Evolutionary conservation across 2,329 filamentous ascomycete genomes (phyloP), one percentile per base, ranked within the genome.

Genomic region (Colletotrichum cuscutae): DNA sequence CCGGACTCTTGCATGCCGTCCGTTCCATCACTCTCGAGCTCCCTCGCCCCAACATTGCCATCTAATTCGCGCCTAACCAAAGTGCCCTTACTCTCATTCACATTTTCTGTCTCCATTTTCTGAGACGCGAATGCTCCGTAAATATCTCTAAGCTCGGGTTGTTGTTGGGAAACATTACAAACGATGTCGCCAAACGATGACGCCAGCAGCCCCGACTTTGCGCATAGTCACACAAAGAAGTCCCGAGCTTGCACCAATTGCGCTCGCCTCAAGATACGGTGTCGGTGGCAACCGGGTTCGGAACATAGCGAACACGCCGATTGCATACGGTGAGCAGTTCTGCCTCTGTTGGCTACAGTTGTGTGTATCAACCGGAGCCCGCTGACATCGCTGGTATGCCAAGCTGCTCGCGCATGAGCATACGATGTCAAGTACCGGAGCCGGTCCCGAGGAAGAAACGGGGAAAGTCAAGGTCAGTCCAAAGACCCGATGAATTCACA

Each of bases 211-310:
- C 56, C 60, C 13, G 60, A 58, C 19, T n/a, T 53, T 35, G 58
- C 59, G 4, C 60, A 49, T 11, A 49, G 42, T 49, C 42, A 42
- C 24, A 5, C 56, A 5, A 71, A 42, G 19, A 81, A 80, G 71
- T 62, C 75, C n/a, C 79, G 81, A 63, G 81, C 81, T 6, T 83
- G 81, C 66, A 75, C 68, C 13, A 80, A 77, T 42, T 83, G 81
- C 72, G 81, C 80, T 32, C 77, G 78, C 26, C 75, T 82, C 12
- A 83, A 83, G 76, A 83, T 82, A 75, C 82, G 79, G 59, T 83
- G 82, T 60, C 78, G 78, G 26, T 83, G 81, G 81, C 78, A 77
- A 37, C 67, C 76, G 46, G 79, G 76, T 0, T 70, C 77, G 15
- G 76, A 66, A 1, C 67, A 75, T 22, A 28, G 66, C 24, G 76